Evolutionary conservation across 2,329 filamentous ascomycete genomes (phyloP).

Genomic region (Diplodia scrobiculata): DNA sequence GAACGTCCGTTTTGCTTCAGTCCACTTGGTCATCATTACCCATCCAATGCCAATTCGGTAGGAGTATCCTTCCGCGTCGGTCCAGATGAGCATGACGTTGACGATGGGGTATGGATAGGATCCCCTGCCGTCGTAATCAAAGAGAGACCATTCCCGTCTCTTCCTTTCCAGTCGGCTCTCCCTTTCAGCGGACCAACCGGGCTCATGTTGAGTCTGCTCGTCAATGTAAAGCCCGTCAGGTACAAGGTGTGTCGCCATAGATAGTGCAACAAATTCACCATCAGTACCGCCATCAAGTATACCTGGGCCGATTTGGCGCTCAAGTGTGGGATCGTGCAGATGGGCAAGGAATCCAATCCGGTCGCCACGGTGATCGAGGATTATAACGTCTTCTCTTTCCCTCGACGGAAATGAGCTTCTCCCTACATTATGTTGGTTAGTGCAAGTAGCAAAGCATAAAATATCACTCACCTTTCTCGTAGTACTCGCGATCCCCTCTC

Average conservation of each 20-base stretch:
- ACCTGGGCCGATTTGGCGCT: not conserved
- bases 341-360: not conserved
- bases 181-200: too few species aligned
- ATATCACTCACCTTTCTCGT: not conserved
- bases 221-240: not conserved
- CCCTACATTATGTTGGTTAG: not conserved
- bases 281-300: not conserved
- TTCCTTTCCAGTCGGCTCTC: not conserved
- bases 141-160: not conserved
- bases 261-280: not conserved
- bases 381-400: not conserved
- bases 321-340: not conserved
- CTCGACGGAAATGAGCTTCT: not conserved
- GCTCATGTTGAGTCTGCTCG: not conserved
- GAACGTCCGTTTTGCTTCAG: not conserved
- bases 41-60: not conserved
- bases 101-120: not conserved
- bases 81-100: not conserved
- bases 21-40: not conserved
- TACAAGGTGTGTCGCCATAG: not conserved
- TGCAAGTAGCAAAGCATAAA: accelerated
- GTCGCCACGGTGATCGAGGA: not conserved
- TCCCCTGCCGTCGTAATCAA: not conserved
- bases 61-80: not conserved
- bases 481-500: not conserved